phyloP scores from a whole-genome alignment of 2,329 filamentous ascomycete genomes.

The Pseudopithomyces maydicus region DNA sequence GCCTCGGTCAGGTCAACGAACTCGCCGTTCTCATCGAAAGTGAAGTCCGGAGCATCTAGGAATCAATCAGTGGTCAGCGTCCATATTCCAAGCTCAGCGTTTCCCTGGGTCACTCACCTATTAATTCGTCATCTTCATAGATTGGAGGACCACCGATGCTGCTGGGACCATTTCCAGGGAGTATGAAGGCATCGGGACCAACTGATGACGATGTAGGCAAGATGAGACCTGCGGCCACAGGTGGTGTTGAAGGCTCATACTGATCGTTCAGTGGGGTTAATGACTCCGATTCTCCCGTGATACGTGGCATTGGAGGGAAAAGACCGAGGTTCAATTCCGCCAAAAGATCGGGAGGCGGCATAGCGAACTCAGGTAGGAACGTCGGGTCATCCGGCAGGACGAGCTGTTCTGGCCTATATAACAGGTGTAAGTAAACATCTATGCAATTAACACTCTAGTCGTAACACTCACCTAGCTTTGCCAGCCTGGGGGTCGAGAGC shows the following conservation, averaged over 20 bases:
- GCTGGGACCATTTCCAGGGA: conserved; percentile 48
- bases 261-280: conserved; percentile 40
- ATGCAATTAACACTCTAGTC: not conserved
- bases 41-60: conserved; percentile 59
- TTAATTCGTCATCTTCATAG: conserved; percentile 8
- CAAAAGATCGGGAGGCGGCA: conserved; percentile 64
- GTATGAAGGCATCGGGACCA: conserved; percentile 44
- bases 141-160: conserved; percentile 31
- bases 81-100: not conserved
- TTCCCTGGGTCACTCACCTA: not conserved
- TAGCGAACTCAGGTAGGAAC: conserved; percentile 70
- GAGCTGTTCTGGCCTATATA: conserved; percentile 71
- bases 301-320: conserved; percentile 38
- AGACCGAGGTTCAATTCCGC: conserved; percentile 48
- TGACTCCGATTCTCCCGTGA: conserved; percentile 44
- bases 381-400: conserved; percentile 80
- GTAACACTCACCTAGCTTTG: conserved; percentile 67
- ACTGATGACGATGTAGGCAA: conserved; percentile 56
- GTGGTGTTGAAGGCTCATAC: conserved; percentile 29
- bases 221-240: conserved; percentile 41
- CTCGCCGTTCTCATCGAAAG: conserved; percentile 66
- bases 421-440: conserved; percentile 6
- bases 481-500: conserved; percentile 73
- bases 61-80: conserved; percentile 50
- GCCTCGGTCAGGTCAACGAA: conserved; percentile 53